A percentile compares a stretch with the other conserved stretches of the same genome.
These are phyloP conservation scores for Rhodotorula sphaerocarpa DNA, from an alignment of 768 basidiomycete genomes.

Conservation along the genomic window DNA sequence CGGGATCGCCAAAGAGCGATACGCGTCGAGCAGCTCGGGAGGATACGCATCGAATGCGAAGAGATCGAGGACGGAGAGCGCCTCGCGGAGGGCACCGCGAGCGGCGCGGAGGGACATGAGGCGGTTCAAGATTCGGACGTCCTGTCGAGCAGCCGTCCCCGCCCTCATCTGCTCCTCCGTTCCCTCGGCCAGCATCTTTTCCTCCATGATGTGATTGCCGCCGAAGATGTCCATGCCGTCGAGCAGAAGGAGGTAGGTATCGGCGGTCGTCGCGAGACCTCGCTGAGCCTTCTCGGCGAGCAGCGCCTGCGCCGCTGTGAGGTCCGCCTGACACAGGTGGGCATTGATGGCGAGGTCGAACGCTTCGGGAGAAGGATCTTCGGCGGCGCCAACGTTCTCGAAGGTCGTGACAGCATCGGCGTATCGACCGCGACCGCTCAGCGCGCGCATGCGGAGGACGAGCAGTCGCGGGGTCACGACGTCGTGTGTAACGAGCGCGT, in stretches of 20 bases:
- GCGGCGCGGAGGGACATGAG: constrained; percentile 20
- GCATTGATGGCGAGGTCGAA: constrained; percentile 25
- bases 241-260: constrained; percentile 20
- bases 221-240: constrained; percentile 27
- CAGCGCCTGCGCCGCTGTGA: constrained; percentile 8
- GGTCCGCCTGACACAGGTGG: constrained; percentile 7
- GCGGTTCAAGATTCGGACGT: constrained; percentile 22
- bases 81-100: constrained; percentile 1
- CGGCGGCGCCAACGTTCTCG: not conserved
- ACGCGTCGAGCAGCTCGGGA: not conserved
- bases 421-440: constrained; percentile 9
- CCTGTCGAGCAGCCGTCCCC: constrained; percentile 11
- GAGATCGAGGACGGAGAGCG: constrained; percentile 15
- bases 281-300: constrained; percentile 11
- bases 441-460: constrained; percentile 10
- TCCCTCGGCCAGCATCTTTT: constrained; percentile 12
- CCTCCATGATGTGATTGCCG: constrained; percentile 28
- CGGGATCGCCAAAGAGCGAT: not conserved
- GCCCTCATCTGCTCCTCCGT: not conserved
- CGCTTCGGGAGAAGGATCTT: not conserved
- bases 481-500: not conserved
- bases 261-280: constrained; percentile 15
- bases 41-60: constrained; percentile 8
- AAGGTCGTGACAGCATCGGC: constrained; percentile 7
- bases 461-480: constrained; percentile 6